These are phyloP conservation scores for Phytophthora chlamydospora DNA, from an alignment of 352 stramenopile genomes.

Conservation along the genomic window DNA sequence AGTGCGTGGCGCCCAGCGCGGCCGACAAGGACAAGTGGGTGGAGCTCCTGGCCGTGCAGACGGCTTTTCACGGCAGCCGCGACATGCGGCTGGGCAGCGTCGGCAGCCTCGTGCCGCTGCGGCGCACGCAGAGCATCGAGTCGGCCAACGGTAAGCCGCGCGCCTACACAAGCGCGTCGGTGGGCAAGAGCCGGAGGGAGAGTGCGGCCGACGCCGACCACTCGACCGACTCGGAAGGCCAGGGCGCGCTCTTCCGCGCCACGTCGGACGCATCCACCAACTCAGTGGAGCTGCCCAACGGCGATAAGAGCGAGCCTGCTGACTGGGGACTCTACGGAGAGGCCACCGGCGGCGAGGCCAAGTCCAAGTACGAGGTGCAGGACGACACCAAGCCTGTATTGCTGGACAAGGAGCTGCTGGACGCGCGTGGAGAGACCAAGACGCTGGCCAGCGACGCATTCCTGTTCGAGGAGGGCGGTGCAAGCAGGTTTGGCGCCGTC, in stretches of 20 bases:
- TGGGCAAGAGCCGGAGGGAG: slow-evolving; percentile 21
- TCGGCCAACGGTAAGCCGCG: slow-evolving; percentile 27
- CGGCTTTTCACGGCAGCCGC: slow-evolving; percentile 25
- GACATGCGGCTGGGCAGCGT: slow-evolving; percentile 34
- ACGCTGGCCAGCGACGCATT: slow-evolving; percentile 59
- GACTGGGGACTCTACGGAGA: slow-evolving; percentile 69
- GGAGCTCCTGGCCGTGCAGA: slow-evolving; percentile 54
- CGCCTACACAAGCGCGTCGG: slow-evolving; percentile 25
- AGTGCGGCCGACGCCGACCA: slow-evolving; percentile 21
- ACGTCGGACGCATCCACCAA: slow-evolving; percentile 38
- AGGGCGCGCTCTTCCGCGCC: slow-evolving; percentile 42
- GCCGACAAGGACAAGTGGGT: slow-evolving; percentile 72
- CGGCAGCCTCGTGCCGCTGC: slow-evolving; percentile 30
- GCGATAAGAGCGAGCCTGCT: slow-evolving; percentile 46
- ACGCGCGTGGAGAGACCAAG: slow-evolving; percentile 30
- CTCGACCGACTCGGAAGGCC: slow-evolving; percentile 36
- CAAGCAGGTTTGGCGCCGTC: slow-evolving; percentile 58
- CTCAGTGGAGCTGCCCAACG: slow-evolving; percentile 24
- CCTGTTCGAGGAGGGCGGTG: slow-evolving; percentile 60
- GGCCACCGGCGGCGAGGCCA: slow-evolving; percentile 18
- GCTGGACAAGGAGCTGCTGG: slow-evolving; percentile 66
- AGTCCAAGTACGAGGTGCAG: slow-evolving; percentile 54
- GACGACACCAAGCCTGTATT: slow-evolving; percentile 45
- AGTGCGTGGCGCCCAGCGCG: slow-evolving; percentile 62
- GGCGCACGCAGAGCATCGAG: slow-evolving; percentile 32